Conservation (phyloP, 257 asterid genomes). For the Petrea volubilis region DNA sequence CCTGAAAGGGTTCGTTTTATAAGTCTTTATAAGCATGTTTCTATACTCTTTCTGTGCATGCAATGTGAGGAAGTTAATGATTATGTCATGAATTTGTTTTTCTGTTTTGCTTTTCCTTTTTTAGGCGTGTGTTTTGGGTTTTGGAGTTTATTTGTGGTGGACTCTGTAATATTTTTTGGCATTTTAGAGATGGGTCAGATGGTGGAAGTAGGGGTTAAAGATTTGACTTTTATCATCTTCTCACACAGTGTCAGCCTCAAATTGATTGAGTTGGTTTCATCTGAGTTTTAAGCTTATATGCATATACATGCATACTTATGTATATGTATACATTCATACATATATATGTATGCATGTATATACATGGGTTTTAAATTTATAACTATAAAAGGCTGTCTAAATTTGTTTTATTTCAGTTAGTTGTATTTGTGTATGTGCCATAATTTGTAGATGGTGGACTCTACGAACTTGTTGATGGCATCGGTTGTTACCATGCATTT, state of each 20-base stretch:
- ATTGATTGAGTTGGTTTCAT: slow-evolving; percentile 11
- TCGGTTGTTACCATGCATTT: not conserved
- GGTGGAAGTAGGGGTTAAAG: slow-evolving; percentile 11
- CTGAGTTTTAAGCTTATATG: not conserved
- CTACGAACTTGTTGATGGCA: not conserved
- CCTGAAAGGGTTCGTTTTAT: slow-evolving; percentile 67
- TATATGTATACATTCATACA: not conserved
- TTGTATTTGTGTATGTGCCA: not conserved
- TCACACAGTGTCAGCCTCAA: not conserved
- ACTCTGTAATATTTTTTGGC: not conserved
- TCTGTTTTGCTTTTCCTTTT: not conserved
- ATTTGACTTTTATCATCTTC: slow-evolving; percentile 15
- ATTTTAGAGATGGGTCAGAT: slow-evolving; percentile 6
- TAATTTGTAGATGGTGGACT: not conserved
- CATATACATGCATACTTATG: not conserved
- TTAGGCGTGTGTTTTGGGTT: not conserved
- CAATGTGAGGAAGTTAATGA: not conserved
- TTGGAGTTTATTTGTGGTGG: slow-evolving; percentile 4
- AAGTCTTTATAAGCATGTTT: not conserved
- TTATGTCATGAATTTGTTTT: not conserved
- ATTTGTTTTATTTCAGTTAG: not conserved
- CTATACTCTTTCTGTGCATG: not conserved
- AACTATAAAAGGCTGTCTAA: not conserved
- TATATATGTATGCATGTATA: not conserved
- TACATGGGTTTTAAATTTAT: not conserved